Evolutionary conservation across 169 alveolate species (phyloP), one percentile per base, ranked within the genome.

Genomic region (Eimeria acervulina): DNA sequence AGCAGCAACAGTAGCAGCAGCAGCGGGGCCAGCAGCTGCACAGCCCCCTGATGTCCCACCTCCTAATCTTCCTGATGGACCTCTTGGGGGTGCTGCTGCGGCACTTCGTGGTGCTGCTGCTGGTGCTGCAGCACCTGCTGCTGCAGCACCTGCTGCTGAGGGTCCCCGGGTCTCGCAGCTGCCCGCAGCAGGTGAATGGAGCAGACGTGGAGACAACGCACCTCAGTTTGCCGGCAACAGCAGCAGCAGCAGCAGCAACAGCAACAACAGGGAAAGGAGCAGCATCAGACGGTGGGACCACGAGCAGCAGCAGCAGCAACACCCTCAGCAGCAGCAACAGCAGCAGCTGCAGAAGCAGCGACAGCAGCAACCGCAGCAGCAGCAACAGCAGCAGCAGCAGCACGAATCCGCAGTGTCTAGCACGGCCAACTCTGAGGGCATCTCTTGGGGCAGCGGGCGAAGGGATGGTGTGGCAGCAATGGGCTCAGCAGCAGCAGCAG

Each of bases 11-110:
- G 42, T 33, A 36, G 66, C 55, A 13, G 33, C 55, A 31, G 88
- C 88, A 78, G 88, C 28, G 7, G 83, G 26, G 5, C 21, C 83
- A 72, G 47, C 44, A 72, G 83, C 83, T 36, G 61, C 88, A 78
- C n/a, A 42, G 38, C 28, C 15, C 28, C 40, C 76, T 26, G 76
- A 21, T 15, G 15, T 8, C 36, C 76, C 76, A 5, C 40, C 76
- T 66, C 76, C 76, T 7, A 28, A 7, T 28, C 5, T 66, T 15
- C 76, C 76, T 10, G 40, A 21, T 66, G 40, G 10, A 66, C 21
- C 76, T 26, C 76, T 19, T 26, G 28, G 15, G 40, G 76, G 7
- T 28, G 36, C 36, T 66, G 76, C 28, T 66, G 76, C 28, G n/a
- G n/a, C n/a, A n/a, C n/a, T n/a, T n/a, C n/a, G n/a, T 66, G 76